A percentile compares a stretch with the other conserved stretches of the same genome.
These are phyloP conservation scores for Borovskyia barvae DNA, from an alignment of 208 protist species.

Conservation along the genomic window DNA sequence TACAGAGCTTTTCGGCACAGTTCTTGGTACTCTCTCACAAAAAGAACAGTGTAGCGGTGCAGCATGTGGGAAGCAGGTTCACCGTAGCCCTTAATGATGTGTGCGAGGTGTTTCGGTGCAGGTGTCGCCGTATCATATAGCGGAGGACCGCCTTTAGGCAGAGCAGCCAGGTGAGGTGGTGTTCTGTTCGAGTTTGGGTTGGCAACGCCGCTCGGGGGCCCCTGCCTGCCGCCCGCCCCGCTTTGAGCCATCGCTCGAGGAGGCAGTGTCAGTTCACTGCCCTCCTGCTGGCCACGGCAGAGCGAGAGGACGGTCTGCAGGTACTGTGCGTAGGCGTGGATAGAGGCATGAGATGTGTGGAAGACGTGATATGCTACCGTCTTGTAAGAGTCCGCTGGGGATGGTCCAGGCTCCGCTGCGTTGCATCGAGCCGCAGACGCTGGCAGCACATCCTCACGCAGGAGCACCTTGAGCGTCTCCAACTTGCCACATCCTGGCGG, in stretches of 20 bases:
- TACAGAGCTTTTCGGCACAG: neutral
- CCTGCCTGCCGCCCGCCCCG: too few species aligned
- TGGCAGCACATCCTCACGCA: slow-evolving; percentile 18
- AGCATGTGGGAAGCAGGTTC: slow-evolving; percentile 40
- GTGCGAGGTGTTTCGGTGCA: slow-evolving; percentile 10
- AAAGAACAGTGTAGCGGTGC: slow-evolving; percentile 42
- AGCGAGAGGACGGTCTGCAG: slow-evolving; percentile 20
- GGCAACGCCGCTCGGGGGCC: too few species aligned
- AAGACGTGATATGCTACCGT: slow-evolving; percentile 17
- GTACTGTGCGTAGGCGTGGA: slow-evolving; percentile 22
- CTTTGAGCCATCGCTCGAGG: too few species aligned
- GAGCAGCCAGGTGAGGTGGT: too few species aligned
- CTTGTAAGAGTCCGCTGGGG: neutral
- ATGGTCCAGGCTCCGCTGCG: neutral
- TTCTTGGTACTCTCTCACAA: slow-evolving; percentile 61
- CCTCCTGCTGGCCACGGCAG: slow-evolving; percentile 21
- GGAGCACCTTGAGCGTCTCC: slow-evolving; percentile 43
- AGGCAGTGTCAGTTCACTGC: slow-evolving; percentile 6
- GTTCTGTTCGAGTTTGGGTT: too few species aligned
- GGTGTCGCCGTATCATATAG: neutral
- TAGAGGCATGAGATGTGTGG: slow-evolving; percentile 32
- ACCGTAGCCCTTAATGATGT: slow-evolving; percentile 74
- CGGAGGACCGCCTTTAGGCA: too few species aligned
- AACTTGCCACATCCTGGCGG: slow-evolving; percentile 80
- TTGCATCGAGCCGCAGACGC: neutral